Conservation (phyloP, 2,329 filamentous ascomycete genomes). For the Ophiocordyceps australis region DNA sequence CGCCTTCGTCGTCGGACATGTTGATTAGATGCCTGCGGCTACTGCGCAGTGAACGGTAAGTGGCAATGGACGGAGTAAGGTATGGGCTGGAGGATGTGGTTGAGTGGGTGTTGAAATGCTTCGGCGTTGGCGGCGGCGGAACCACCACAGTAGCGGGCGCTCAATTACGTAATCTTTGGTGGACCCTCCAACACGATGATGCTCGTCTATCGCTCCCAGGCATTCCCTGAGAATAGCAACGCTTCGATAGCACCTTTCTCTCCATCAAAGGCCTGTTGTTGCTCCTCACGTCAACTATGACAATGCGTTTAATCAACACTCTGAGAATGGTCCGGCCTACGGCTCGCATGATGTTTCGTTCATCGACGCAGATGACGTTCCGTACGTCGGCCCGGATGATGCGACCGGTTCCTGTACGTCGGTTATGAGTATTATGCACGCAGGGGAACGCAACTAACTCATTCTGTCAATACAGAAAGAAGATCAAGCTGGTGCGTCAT, state of each 20-base stretch:
- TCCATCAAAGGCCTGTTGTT: slow-evolving; percentile 8
- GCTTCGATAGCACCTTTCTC: too few species aligned
- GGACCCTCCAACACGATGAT: too few species aligned
- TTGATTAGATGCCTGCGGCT: slow-evolving; percentile 24
- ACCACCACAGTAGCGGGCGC: too few species aligned
- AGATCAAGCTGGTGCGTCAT: slow-evolving; percentile 69
- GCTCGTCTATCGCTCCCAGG: too few species aligned
- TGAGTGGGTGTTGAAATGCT: too few species aligned
- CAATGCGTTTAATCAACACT: slow-evolving; percentile 50
- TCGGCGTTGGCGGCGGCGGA: too few species aligned
- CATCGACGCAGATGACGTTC: slow-evolving; percentile 46
- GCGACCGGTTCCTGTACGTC: slow-evolving; percentile 52
- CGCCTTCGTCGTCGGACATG: slow-evolving; percentile 67
- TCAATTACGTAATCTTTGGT: too few species aligned
- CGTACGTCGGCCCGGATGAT: slow-evolving; percentile 48
- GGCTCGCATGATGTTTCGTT: slow-evolving; percentile 45
- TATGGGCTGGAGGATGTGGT: too few species aligned
- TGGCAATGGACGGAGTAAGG: too few species aligned
- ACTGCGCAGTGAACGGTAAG: too few species aligned
- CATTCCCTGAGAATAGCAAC: too few species aligned
- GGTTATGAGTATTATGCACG: background rate
- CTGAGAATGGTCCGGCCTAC: slow-evolving; percentile 51
- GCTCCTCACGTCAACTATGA: slow-evolving; percentile 21
- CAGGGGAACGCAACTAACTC: too few species aligned
- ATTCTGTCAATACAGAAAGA: slow-evolving; percentile 31